Conservation (phyloP, 2,329 filamentous ascomycete species). For the Colletotrichum incanum region DNA sequence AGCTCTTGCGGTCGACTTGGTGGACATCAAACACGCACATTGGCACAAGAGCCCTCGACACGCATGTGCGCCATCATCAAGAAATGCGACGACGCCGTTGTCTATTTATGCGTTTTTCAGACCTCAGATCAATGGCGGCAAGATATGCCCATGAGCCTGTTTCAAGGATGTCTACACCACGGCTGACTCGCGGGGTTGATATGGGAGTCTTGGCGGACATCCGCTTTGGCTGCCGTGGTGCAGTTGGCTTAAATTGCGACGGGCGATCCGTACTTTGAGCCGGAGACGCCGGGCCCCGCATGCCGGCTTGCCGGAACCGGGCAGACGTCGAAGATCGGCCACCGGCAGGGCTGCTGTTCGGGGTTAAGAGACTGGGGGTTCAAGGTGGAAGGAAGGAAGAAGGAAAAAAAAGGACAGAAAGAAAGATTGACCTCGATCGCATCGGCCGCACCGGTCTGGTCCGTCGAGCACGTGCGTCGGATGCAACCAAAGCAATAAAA, state of each 20-base stretch:
- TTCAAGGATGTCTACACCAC: background rate
- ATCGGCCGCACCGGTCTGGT: background rate
- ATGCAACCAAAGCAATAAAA: background rate
- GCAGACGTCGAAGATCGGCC: background rate
- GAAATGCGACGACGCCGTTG: background rate
- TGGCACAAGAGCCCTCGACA: too few species aligned
- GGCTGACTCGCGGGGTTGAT: slow-evolving; percentile 32
- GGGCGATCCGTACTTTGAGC: background rate
- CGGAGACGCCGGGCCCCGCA: slow-evolving; percentile 12
- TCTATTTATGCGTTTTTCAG: background rate
- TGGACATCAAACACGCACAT: background rate
- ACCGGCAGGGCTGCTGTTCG: background rate
- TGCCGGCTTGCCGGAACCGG: background rate
- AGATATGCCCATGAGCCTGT: too few species aligned
- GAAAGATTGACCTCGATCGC: background rate
- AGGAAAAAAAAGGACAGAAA: background rate
- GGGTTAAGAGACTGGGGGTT: background rate
- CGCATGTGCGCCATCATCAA: background rate
- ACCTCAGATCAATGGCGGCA: background rate
- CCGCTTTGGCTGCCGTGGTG: slow-evolving; percentile 7
- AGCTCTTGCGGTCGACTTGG: background rate
- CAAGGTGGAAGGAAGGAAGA: background rate
- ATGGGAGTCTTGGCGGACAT: slow-evolving; percentile 27
- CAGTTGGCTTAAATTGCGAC: background rate
- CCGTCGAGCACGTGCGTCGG: slow-evolving; percentile 9